Percentiles rank a stretch among this genome's conserved stretches.
Evolutionary conservation across 306 rosid genomes (phyloP).

Genomic region (Sphenostylis stenocarpa): DNA sequence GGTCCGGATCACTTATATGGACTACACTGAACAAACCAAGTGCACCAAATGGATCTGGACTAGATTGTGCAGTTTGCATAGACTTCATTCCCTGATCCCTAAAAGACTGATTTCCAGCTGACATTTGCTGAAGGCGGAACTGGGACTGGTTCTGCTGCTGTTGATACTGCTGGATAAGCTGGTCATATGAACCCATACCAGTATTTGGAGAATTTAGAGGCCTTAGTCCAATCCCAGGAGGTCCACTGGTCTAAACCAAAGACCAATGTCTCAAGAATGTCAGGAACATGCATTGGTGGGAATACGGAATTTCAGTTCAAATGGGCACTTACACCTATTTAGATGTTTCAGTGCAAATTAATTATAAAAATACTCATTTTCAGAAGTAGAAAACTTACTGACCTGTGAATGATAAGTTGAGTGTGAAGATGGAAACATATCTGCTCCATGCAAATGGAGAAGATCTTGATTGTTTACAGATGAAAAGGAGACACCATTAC

Average conservation of each 20-base stretch:
- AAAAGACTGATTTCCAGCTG: constrained; percentile 76
- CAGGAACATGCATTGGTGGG: constrained; percentile 3
- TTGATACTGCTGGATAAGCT: constrained; percentile 85
- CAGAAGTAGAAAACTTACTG: constrained; percentile 13
- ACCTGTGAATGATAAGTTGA: constrained; percentile 94
- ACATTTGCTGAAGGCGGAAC: constrained; percentile 79
- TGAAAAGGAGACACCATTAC: constrained; percentile 70
- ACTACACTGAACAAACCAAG: constrained; percentile 91
- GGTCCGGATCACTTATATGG: constrained; percentile 87
- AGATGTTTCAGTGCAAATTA: not conserved
- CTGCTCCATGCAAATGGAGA: constrained; percentile 84
- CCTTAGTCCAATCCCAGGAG: constrained; percentile 95
- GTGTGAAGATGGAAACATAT: constrained; percentile 83
- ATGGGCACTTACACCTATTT: not conserved
- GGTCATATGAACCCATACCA: constrained; percentile 86
- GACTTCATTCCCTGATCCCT: constrained; percentile 84
- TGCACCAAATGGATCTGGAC: constrained; percentile 82
- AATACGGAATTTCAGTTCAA: not conserved
- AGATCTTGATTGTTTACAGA: constrained; percentile 91
- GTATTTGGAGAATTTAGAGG: constrained; percentile 77
- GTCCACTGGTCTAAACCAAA: constrained; percentile 71
- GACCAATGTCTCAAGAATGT: constrained; percentile 13
- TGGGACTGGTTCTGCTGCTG: constrained; percentile 84
- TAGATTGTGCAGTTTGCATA: constrained; percentile 72
- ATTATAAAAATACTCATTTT: not conserved